A percentile compares a stretch with the other conserved stretches of the same genome.
These are phyloP conservation scores for Chlorella vulgaris DNA, from an alignment of 139 green algal genomes.

Conservation along the genomic window DNA sequence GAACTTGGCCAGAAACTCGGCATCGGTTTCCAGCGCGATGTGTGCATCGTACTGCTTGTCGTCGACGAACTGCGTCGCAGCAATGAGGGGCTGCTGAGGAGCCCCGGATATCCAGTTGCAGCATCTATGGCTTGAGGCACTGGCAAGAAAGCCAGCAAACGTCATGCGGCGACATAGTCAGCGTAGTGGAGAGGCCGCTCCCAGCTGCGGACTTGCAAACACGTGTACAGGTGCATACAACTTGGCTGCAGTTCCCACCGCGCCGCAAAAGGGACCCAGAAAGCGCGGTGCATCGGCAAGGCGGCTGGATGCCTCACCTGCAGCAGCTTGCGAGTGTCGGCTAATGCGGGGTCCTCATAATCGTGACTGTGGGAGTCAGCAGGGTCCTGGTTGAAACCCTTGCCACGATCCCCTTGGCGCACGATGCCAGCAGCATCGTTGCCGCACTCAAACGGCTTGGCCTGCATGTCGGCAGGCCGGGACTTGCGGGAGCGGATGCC, in stretches of 20 bases:
- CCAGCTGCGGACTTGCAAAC: not conserved
- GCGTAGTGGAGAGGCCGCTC: not conserved
- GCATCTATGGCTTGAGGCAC: too few relatives aligned
- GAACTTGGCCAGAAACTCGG: conserved; percentile 5
- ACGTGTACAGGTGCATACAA: too few relatives aligned
- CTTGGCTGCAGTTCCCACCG: too few relatives aligned
- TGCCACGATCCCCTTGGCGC: not conserved
- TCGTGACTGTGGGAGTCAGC: not conserved
- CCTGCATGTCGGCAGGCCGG: not conserved
- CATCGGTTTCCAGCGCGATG: conserved; percentile 11
- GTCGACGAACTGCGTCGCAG: not conserved
- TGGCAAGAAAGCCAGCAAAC: not conserved
- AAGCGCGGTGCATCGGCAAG: too few relatives aligned
- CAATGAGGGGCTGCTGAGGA: too few relatives aligned
- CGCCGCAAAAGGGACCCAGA: not conserved
- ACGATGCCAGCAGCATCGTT: not conserved
- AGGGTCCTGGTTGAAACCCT: not conserved
- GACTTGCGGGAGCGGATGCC: not conserved
- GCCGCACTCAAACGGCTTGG: not conserved
- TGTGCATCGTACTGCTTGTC: not conserved
- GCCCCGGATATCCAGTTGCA: too few relatives aligned
- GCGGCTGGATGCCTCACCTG: too few relatives aligned
- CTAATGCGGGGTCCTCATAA: not conserved
- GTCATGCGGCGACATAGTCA: not conserved
- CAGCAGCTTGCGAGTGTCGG: conserved; percentile 4